These are phyloP conservation scores for Botrytis byssoidea DNA, from an alignment of 2,329 filamentous ascomycete genomes.

Conservation along the genomic window DNA sequence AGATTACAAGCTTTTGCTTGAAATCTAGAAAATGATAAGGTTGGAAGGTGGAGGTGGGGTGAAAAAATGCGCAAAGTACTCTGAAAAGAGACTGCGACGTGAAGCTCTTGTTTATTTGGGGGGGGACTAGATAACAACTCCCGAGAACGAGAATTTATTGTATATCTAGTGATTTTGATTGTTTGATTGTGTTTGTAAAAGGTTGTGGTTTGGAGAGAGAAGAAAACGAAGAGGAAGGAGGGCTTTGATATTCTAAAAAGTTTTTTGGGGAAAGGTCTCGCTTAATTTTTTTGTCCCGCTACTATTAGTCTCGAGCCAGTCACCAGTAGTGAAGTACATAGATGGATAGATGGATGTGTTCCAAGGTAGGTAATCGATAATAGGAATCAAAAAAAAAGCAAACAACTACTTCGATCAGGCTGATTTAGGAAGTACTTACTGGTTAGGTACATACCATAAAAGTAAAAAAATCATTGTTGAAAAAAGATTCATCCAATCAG, in stretches of 20 bases:
- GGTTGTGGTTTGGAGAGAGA: slow-evolving; percentile 4
- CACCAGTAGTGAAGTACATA: not conserved
- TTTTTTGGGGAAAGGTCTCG: slow-evolving; percentile 15
- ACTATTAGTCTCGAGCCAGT: slow-evolving; percentile 2
- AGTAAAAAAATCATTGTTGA: not conserved
- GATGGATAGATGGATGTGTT: not conserved
- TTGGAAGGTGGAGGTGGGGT: slow-evolving; percentile 31
- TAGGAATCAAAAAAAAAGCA: not conserved
- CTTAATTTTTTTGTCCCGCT: slow-evolving; percentile 9
- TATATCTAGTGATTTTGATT: slow-evolving; percentile 36
- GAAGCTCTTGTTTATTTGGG: slow-evolving; percentile 27
- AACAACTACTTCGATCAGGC: not conserved
- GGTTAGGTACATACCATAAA: rapidly evolving
- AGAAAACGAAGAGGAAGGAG: not conserved
- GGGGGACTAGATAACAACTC: slow-evolving; percentile 51
- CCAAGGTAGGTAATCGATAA: not conserved
- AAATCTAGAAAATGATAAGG: slow-evolving; percentile 57
- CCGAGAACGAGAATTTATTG: slow-evolving; percentile 42
- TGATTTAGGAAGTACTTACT: not conserved
- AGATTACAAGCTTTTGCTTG: slow-evolving; percentile 76
- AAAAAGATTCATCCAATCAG: not conserved
- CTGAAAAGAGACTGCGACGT: slow-evolving; percentile 37
- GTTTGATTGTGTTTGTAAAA: slow-evolving; percentile 21
- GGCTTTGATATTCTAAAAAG: slow-evolving; percentile 12
- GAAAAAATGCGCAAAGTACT: slow-evolving; percentile 37